Evolutionary conservation across 331 rosid species (phyloP).

Genomic region (Acacia pycnantha): DNA sequence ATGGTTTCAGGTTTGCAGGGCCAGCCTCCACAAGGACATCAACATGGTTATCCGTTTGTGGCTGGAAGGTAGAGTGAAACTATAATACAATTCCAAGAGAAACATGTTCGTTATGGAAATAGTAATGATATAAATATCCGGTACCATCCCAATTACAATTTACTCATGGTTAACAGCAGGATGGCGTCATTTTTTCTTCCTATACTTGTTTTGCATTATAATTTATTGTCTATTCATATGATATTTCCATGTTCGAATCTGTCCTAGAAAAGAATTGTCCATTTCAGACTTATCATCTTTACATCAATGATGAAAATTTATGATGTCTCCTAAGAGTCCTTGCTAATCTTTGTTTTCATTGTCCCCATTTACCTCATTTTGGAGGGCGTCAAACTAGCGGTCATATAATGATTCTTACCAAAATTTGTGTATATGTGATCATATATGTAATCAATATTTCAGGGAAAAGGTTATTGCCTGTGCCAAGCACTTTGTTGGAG

Average conservation of each 20-base stretch:
- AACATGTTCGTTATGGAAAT: not conserved
- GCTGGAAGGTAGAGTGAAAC: slow-evolving; percentile 64
- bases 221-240: not conserved
- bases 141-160: not conserved
- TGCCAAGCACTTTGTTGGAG: too few relatives aligned
- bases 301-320: not conserved
- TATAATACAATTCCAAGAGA: not conserved
- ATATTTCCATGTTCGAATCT: slow-evolving; percentile 1
- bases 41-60: slow-evolving; percentile 77
- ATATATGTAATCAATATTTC: too few relatives aligned
- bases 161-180: not conserved
- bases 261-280: not conserved
- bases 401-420: too few relatives aligned
- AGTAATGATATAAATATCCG: not conserved
- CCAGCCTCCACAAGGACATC: slow-evolving; percentile 63
- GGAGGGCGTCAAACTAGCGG: too few relatives aligned
- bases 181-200: not conserved
- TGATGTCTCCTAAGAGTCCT: not conserved
- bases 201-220: not conserved
- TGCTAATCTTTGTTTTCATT: not conserved
- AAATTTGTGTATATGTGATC: too few relatives aligned
- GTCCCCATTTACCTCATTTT: not conserved
- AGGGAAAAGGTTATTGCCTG: too few relatives aligned
- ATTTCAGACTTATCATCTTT: too few relatives aligned
- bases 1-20: slow-evolving; percentile 87